These are phyloP conservation scores for Blastobotrys peoriensis DNA, from an alignment of 805 yeast species.

Conservation along the genomic window DNA sequence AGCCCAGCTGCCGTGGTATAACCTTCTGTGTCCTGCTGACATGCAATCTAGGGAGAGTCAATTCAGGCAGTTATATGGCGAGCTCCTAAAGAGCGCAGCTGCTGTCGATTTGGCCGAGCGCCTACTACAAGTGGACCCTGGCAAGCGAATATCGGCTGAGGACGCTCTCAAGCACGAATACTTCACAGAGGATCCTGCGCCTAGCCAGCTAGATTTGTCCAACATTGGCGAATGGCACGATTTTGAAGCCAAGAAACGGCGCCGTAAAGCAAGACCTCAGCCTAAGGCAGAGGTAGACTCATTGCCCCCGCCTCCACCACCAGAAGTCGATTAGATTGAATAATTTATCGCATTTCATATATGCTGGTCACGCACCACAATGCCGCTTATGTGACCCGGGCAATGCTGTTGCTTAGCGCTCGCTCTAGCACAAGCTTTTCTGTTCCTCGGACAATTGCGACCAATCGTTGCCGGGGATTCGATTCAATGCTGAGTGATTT, in stretches of 20 bases:
- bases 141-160: slow-evolving; percentile 56
- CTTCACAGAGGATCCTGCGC: slow-evolving; percentile 62
- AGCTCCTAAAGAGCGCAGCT: slow-evolving; percentile 40
- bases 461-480: slow-evolving; percentile 11
- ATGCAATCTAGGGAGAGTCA: slow-evolving; percentile 27
- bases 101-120: slow-evolving; percentile 56
- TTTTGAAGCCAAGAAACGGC: slow-evolving; percentile 81
- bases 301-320: not conserved
- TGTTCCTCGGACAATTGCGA: slow-evolving; percentile 26
- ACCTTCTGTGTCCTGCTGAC: slow-evolving; percentile 46
- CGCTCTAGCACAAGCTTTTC: slow-evolving; percentile 28
- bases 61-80: slow-evolving; percentile 40
- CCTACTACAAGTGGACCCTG: slow-evolving; percentile 65
- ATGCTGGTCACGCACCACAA: too few species aligned
- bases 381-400: too few species aligned
- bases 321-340: not conserved
- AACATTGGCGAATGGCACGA: slow-evolving; percentile 95
- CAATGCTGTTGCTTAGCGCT: slow-evolving; percentile 8
- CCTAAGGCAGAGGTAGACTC: slow-evolving; percentile 15
- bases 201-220: slow-evolving; percentile 50
- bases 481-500: slow-evolving; percentile 7
- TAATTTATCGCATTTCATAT: too few species aligned
- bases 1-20: slow-evolving; percentile 88
- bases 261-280: slow-evolving; percentile 38
- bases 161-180: slow-evolving; percentile 67